These are phyloP conservation scores for Mycena vulgaris DNA, from an alignment of 768 basidiomycete genomes.

Conservation along the genomic window DNA sequence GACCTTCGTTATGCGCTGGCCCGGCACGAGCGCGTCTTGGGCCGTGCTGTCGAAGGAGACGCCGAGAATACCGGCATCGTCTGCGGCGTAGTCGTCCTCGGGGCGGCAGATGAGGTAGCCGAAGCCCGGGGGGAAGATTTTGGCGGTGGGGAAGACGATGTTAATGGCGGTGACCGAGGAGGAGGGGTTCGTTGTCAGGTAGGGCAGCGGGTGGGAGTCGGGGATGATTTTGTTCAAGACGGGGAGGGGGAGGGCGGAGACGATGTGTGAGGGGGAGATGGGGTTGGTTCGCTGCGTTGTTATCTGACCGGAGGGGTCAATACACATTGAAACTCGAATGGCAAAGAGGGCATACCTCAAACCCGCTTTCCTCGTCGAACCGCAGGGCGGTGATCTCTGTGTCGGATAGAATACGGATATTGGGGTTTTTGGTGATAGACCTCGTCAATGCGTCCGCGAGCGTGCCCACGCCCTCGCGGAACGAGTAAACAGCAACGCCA, in stretches of 20 bases:
- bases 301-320: constrained; percentile 32
- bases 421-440: constrained; percentile 61
- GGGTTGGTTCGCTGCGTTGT: constrained; percentile 54
- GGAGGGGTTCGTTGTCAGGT: constrained; percentile 77
- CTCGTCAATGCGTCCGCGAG: constrained; percentile 71
- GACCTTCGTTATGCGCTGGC: constrained; percentile 74
- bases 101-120: constrained; percentile 95
- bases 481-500: constrained; percentile 84
- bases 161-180: constrained; percentile 93
- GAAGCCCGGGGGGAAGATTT: constrained; percentile 88
- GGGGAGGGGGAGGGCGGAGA: constrained; percentile 85
- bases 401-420: constrained; percentile 71
- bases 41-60: constrained; percentile 91
- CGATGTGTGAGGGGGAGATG: constrained; percentile 71
- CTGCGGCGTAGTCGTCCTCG: constrained; percentile 62
- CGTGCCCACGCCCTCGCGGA: constrained; percentile 81
- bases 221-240: constrained; percentile 63
- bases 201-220: constrained; percentile 61
- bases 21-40: constrained; percentile 56
- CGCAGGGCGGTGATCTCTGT: constrained; percentile 56
- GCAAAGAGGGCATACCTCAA: constrained; percentile 60
- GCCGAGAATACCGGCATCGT: constrained; percentile 75
- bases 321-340: constrained; percentile 18
- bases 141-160: constrained; percentile 79
- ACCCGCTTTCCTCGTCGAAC: constrained; percentile 50